A percentile compares a stretch with the other conserved stretches of the same genome.
phyloP scores from a whole-genome alignment of 257 asterid species.

The Anisodus acutangulus region DNA sequence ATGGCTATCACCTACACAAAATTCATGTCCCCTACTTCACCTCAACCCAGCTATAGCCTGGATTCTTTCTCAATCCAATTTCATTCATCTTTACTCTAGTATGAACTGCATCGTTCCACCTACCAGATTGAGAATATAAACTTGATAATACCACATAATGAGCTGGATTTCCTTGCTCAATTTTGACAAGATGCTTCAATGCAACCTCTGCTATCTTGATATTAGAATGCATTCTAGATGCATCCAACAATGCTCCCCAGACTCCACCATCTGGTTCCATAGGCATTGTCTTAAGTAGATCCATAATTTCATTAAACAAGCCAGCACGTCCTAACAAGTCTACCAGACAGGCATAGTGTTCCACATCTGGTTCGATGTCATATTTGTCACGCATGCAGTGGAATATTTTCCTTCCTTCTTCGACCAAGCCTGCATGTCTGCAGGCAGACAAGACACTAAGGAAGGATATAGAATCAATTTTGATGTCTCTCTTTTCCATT shows the following conservation, averaged over 20 bases:
- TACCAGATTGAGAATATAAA: constrained; percentile 39
- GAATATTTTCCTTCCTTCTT: constrained; percentile 34
- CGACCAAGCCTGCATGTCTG: constrained; percentile 38
- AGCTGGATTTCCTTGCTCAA: constrained; percentile 35
- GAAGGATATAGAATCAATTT: constrained; percentile 32
- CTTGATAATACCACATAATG: constrained; percentile 38
- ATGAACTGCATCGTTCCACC: constrained; percentile 36
- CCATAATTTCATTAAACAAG: constrained; percentile 34
- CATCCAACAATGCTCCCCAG: constrained; percentile 42
- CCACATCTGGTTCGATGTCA: constrained; percentile 30
- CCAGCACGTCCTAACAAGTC: constrained; percentile 44
- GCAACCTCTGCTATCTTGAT: constrained; percentile 36
- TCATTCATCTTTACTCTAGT: constrained; percentile 35
- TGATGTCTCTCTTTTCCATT: constrained; percentile 30
- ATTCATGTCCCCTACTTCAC: constrained; percentile 15
- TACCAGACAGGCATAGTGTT: constrained; percentile 40
- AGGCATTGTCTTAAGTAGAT: constrained; percentile 36
- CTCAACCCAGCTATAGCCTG: constrained; percentile 44
- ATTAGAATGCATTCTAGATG: constrained; percentile 34
- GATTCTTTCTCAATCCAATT: constrained; percentile 36
- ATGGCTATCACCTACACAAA: not conserved
- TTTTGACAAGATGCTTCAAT: constrained; percentile 29
- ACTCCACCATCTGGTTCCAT: constrained; percentile 41
- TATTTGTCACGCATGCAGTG: constrained; percentile 32
- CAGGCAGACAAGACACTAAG: constrained; percentile 38